phyloP scores from a whole-genome alignment of 139 green algal genomes.

The Closterium sp. region DNA sequence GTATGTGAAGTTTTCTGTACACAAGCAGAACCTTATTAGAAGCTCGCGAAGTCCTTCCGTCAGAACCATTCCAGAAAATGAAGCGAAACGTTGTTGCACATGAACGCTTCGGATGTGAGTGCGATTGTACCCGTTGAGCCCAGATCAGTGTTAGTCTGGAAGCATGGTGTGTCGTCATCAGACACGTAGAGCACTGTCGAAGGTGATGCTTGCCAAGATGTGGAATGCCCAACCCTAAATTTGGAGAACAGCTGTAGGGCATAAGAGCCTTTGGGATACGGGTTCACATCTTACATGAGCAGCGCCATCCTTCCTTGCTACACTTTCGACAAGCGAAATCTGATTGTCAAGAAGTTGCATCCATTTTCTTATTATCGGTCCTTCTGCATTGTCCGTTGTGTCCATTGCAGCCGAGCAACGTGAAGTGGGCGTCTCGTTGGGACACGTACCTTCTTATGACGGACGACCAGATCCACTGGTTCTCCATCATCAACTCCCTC shows the following conservation, averaged over 20 bases:
- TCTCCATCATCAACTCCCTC: slow-evolving; percentile 98
- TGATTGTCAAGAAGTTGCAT: neutral
- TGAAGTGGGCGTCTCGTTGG: slow-evolving; percentile 95
- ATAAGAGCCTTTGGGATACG: neutral
- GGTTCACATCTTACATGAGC: neutral
- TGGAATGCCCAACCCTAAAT: too few species aligned
- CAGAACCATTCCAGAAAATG: too few species aligned
- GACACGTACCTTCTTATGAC: slow-evolving; percentile 97
- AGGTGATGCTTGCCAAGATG: neutral
- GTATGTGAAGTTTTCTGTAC: neutral
- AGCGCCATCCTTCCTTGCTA: neutral
- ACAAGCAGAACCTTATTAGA: neutral
- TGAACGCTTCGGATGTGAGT: too few species aligned
- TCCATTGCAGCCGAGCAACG: slow-evolving; percentile 62
- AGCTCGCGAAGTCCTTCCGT: neutral
- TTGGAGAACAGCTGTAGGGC: too few species aligned
- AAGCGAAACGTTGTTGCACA: too few species aligned
- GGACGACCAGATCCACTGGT: slow-evolving; percentile 97
- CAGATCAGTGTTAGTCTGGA: neutral
- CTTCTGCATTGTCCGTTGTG: neutral
- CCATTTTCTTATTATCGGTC: neutral
- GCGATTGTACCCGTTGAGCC: too few species aligned
- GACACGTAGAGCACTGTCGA: neutral
- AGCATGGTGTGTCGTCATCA: neutral
- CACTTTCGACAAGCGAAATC: neutral